These are phyloP conservation scores for Neofusicoccum umdonicola DNA, from an alignment of 2,329 filamentous ascomycete species.

Conservation along the genomic window DNA sequence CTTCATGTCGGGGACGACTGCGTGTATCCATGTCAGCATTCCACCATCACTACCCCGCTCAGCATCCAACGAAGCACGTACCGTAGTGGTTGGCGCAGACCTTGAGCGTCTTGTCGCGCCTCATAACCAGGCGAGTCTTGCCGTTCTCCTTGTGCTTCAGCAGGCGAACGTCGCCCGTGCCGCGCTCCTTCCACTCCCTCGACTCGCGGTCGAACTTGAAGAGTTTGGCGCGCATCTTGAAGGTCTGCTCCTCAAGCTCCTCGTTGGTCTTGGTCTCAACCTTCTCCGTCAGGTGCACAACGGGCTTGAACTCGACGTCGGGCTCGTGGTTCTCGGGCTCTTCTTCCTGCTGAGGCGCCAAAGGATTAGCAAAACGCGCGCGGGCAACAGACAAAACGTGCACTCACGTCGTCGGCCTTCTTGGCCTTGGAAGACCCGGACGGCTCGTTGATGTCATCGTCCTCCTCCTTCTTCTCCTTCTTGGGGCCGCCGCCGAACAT, in stretches of 20 bases:
- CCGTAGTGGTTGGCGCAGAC: constrained; percentile 99
- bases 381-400: neutral
- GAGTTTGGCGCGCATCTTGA: constrained; percentile 99
- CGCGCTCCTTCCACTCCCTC: constrained; percentile 98
- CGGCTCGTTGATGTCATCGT: constrained; percentile 79
- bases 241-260: constrained; percentile 92
- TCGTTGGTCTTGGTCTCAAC: constrained; percentile 98
- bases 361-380: neutral
- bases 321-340: constrained; percentile 87
- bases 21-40: constrained; percentile 24
- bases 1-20: constrained; percentile 98
- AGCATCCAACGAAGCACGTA: constrained; percentile 49
- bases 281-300: constrained; percentile 94
- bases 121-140: constrained; percentile 97
- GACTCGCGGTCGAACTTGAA: constrained; percentile 94
- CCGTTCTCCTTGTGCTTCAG: constrained; percentile 98
- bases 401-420: constrained; percentile 59
- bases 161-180: constrained; percentile 91
- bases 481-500: constrained; percentile 98
- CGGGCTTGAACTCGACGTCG: constrained; percentile 95
- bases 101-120: constrained; percentile 99
- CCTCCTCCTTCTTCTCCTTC: constrained; percentile 89
- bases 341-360: constrained; percentile 47
- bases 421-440: constrained; percentile 79
- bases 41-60: constrained; percentile 1